Evolutionary conservation across 148 eudicot species (phyloP), one percentile per base, ranked within the genome.

Genomic region (Dysphania ambrosioides): DNA sequence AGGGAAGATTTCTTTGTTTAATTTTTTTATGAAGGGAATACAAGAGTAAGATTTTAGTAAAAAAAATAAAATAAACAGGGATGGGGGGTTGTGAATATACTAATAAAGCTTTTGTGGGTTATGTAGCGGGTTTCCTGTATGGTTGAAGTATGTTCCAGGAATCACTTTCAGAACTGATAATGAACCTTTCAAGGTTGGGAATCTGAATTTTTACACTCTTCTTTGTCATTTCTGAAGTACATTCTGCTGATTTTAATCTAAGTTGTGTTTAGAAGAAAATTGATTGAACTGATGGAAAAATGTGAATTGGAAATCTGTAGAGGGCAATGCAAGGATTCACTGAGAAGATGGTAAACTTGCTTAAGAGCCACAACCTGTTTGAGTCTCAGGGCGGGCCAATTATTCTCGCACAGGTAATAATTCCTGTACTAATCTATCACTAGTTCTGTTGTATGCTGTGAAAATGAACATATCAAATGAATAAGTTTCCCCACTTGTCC

Each of bases 351-450:
- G 97, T 92, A 61, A 84, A 53, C 41, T 78, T 92, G 82, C 82
- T 92, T 90, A 92, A 92, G 83, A 86, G 87, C 69, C 89, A 90
- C 71, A 81, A 86, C 42, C 73, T 92, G 40, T 92, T 80, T 30
- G 96, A 90, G 87, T 88, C 97, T 72, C 93, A 92, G 80, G 97
- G 96, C 49, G 97, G 97, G 31, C 97, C 97, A 18, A 90, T 92
- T 75, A 92, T 92, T 82, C 88, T 92, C 64, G 86, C 97, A 64
- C 97, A 92, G 97, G 97, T 92, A 72, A 76, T 13, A 23, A 18
- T 57, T 40, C 18, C 11, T 40, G 55, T 36, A 10, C 15, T 72
- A 2, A 23, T 12, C 30, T 70, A 0, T 62, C 21, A 26, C 12
- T 53, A 68, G 29, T 32, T 12, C 53, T 31, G 8, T 3, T 31